Conservation (phyloP, 78 protist genomes). For the Reticulomyxa filosa region DNA sequence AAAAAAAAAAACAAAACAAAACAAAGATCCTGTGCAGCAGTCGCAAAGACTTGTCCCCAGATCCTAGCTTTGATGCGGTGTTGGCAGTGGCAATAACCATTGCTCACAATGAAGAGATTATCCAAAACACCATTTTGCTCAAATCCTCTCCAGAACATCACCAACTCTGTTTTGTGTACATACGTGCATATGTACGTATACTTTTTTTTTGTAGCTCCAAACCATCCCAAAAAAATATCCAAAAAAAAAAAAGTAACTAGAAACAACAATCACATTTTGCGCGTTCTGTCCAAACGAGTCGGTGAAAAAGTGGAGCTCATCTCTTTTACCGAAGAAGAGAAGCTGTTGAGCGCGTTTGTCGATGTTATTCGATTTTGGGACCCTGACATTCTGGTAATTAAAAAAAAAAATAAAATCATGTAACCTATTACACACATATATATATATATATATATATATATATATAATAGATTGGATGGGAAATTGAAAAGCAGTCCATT, state of each 20-base stretch:
- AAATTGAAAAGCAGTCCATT: constrained; percentile 15
- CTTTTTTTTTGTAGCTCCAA: background rate
- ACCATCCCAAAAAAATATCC: background rate
- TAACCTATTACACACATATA: background rate
- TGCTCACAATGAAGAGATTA: too few species aligned
- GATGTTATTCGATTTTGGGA: background rate
- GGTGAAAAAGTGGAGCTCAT: background rate
- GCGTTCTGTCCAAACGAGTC: background rate
- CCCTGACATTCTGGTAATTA: background rate
- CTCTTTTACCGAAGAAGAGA: background rate
- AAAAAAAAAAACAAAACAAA: too few species aligned
- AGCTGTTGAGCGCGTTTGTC: background rate
- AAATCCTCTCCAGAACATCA: too few species aligned
- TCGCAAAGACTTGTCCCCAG: too few species aligned
- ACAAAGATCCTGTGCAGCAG: too few species aligned
- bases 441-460: background rate
- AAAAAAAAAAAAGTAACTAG: background rate
- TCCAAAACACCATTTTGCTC: too few species aligned
- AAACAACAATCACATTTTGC: background rate
- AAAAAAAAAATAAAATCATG: background rate
- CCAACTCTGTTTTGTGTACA: background rate
- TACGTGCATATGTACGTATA: background rate
- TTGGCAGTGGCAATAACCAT: too few species aligned
- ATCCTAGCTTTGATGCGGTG: too few species aligned
- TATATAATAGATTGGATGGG: background rate